These are phyloP conservation scores for Lupinus albus DNA, from an alignment of 306 rosid species.

Conservation along the genomic window DNA sequence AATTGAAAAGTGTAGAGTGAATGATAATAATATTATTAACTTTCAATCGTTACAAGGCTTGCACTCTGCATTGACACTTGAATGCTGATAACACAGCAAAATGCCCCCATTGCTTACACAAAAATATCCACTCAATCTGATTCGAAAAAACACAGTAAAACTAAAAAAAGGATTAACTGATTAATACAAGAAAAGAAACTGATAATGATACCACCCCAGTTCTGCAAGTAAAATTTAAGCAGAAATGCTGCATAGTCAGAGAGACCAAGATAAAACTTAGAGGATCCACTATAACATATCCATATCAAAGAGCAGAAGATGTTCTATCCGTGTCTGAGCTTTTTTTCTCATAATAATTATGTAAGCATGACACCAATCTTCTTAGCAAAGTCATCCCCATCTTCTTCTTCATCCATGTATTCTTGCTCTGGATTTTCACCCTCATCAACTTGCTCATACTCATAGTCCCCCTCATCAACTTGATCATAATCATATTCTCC, in stretches of 20 bases:
- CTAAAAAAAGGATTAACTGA: slow-evolving; percentile 6
- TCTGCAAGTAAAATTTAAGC: slow-evolving; percentile 55
- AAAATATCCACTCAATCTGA: slow-evolving; percentile 66
- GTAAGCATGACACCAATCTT: slow-evolving; percentile 82
- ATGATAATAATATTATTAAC: slow-evolving; percentile 43
- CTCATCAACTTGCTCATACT: slow-evolving; percentile 54
- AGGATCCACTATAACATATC: slow-evolving; percentile 33
- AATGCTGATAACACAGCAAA: slow-evolving; percentile 56
- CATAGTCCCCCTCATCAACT: slow-evolving; percentile 77
- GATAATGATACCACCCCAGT: slow-evolving; percentile 43
- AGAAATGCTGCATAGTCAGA: slow-evolving; percentile 56
- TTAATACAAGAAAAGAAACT: slow-evolving; percentile 49
- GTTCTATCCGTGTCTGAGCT: slow-evolving; percentile 11
- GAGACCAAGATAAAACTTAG: slow-evolving; percentile 31
- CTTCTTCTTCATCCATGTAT: slow-evolving; percentile 78
- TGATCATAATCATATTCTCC: slow-evolving; percentile 81
- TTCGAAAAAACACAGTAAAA: slow-evolving; percentile 45
- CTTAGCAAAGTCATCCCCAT: slow-evolving; percentile 93
- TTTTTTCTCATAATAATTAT: slow-evolving; percentile 38
- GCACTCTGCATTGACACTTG: slow-evolving; percentile 57
- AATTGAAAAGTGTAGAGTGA: slow-evolving; percentile 14
- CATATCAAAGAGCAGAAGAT: slow-evolving; percentile 27
- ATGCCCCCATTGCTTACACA: slow-evolving; percentile 59
- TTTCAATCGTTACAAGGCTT: slow-evolving; percentile 55
- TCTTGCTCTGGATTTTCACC: slow-evolving; percentile 76